These are phyloP conservation scores for Pelargonium cotyledonis DNA, from an alignment of 441 rosid genomes.

Conservation along the genomic window DNA sequence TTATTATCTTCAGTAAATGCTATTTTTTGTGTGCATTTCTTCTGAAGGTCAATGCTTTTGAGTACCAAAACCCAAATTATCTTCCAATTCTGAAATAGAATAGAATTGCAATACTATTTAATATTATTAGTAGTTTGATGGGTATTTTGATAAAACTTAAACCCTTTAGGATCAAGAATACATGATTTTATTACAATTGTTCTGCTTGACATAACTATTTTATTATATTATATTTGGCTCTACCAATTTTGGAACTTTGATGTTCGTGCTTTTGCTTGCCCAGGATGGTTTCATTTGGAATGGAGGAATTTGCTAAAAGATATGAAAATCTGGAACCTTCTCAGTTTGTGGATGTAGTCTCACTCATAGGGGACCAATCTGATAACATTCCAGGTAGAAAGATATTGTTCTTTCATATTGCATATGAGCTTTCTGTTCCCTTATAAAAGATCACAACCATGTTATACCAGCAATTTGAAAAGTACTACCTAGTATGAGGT, in stretches of 20 bases:
- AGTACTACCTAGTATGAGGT: background rate
- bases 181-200: background rate
- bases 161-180: background rate
- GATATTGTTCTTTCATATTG: background rate
- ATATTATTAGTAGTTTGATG: background rate
- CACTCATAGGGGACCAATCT: conserved; percentile 80
- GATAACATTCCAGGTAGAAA: conserved; percentile 93
- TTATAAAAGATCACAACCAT: background rate
- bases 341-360: conserved; percentile 80
- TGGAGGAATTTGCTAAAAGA: conserved; percentile 83
- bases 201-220: background rate
- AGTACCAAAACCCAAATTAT: background rate
- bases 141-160: background rate
- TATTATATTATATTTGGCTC: background rate
- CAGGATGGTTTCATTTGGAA: conserved; percentile 93
- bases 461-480: background rate
- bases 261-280: conserved; percentile 24
- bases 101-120: background rate
- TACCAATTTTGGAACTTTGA: background rate
- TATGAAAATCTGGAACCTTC: conserved; percentile 67
- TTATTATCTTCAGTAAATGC: background rate
- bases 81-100: background rate
- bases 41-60: background rate
- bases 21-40: background rate
- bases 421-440: background rate